These are phyloP conservation scores for Lagenidium giganteum DNA, from an alignment of 352 stramenopile genomes.

Conservation along the genomic window DNA sequence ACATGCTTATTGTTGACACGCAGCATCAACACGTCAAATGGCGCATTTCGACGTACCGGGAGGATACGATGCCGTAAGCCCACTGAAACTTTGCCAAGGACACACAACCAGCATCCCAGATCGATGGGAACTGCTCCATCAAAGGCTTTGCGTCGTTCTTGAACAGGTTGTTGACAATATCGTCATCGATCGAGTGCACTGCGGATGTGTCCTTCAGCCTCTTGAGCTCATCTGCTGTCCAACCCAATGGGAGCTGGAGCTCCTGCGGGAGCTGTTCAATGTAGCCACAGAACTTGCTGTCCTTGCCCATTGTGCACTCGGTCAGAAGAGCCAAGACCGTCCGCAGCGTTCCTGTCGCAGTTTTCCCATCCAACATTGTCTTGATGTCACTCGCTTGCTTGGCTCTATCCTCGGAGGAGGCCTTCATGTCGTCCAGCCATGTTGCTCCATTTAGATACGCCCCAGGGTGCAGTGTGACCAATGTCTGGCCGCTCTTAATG, in stretches of 20 bases:
- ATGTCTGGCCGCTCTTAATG: constrained; percentile 20
- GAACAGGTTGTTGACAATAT: constrained; percentile 49
- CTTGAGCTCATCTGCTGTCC: constrained; percentile 19
- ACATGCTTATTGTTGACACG: too few relatives aligned
- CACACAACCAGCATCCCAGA: constrained; percentile 31
- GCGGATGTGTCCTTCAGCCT: constrained; percentile 46
- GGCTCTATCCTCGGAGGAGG: constrained; percentile 1
- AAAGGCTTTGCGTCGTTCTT: constrained; percentile 29
- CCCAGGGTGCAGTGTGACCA: constrained; percentile 32
- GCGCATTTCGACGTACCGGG: constrained; percentile 41
- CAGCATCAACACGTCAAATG: neutral
- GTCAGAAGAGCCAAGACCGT: constrained; percentile 42
- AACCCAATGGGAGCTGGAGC: constrained; percentile 49
- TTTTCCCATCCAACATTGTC: constrained; percentile 16
- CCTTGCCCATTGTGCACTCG: constrained; percentile 24
- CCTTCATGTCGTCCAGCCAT: constrained; percentile 26
- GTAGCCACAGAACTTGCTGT: constrained; percentile 51
- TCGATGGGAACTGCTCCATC: constrained; percentile 21
- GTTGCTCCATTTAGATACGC: constrained; percentile 41
- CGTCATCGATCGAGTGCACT: constrained; percentile 44
- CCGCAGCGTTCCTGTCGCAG: constrained; percentile 40
- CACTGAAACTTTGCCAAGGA: constrained; percentile 47
- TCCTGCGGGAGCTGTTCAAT: constrained; percentile 42
- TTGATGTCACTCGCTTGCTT: constrained; percentile 14
- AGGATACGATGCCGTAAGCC: constrained; percentile 69